Conservation (phyloP, 1,139 yeast genomes). For the Candida freyschussii region DNA sequence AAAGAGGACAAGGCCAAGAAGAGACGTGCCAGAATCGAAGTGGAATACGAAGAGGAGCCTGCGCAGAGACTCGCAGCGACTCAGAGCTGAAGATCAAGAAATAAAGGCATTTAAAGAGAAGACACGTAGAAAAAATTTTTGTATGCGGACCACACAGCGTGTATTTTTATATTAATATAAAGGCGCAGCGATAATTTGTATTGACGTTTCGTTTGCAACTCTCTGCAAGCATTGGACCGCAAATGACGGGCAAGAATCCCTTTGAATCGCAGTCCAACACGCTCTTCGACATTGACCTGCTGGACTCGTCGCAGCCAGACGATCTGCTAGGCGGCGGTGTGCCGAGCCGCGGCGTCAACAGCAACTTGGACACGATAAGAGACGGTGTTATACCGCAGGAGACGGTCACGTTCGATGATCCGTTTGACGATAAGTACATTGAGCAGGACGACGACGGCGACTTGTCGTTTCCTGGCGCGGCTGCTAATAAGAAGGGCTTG, state of each 20-base stretch:
- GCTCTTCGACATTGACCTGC: constrained; percentile 16
- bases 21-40: constrained; percentile 75
- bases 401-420: constrained; percentile 30
- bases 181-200: no score
- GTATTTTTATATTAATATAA: no score
- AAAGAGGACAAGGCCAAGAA: constrained; percentile 39
- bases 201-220: no score
- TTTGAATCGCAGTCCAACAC: constrained; percentile 5
- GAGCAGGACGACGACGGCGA: constrained; percentile 27
- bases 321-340: constrained; percentile 12
- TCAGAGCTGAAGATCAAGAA: no score
- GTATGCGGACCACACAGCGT: no score
- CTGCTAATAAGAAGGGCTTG: constrained; percentile 8
- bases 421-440: constrained; percentile 28
- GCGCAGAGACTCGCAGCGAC: no score
- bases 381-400: constrained; percentile 28
- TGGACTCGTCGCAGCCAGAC: constrained; percentile 2
- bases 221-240: no score
- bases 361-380: constrained; percentile 17
- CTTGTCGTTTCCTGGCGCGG: constrained; percentile 7
- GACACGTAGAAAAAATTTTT: no score
- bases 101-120: no score
- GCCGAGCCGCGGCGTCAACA: constrained; percentile 12
- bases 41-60: constrained; percentile 76
- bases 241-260: constrained; percentile 6